Conservation (phyloP, 805 yeast species). For the Sungouiella blattae region DNA sequence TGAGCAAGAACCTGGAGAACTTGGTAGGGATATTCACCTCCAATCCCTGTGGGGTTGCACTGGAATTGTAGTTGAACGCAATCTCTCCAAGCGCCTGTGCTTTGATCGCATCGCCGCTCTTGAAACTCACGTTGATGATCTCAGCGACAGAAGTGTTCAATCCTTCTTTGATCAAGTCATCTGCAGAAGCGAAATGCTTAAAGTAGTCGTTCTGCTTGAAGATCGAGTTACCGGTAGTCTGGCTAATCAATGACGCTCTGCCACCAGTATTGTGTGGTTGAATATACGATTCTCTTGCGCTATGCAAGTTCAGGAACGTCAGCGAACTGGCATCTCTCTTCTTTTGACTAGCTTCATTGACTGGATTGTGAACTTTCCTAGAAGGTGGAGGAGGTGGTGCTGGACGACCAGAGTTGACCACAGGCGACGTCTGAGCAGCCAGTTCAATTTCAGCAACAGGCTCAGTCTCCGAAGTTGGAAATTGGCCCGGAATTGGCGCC, state of each 20-base stretch:
- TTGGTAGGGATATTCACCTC: slow-evolving; percentile 43
- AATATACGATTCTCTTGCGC: slow-evolving; percentile 31
- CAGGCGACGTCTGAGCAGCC: too few species aligned
- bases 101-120: slow-evolving; percentile 58
- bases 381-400: slow-evolving; percentile 61
- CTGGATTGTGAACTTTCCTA: slow-evolving; percentile 36
- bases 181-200: slow-evolving; percentile 26
- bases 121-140: slow-evolving; percentile 68
- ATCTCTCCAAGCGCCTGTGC: slow-evolving; percentile 80
- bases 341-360: slow-evolving; percentile 23
- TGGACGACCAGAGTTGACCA: too few species aligned
- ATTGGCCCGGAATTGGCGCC: neutral
- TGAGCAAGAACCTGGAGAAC: slow-evolving; percentile 47
- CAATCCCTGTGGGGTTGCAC: slow-evolving; percentile 22
- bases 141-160: slow-evolving; percentile 85
- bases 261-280: slow-evolving; percentile 13
- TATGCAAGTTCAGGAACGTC: slow-evolving; percentile 43
- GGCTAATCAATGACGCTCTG: slow-evolving; percentile 24
- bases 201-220: slow-evolving; percentile 49
- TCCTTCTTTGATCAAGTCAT: slow-evolving; percentile 36
- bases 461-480: too few species aligned
- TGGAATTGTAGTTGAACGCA: slow-evolving; percentile 63
- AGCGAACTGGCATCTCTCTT: slow-evolving; percentile 45
- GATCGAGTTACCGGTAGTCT: slow-evolving; percentile 39
- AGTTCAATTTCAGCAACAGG: too few species aligned